Evolutionary conservation across 805 yeast genomes (phyloP).

Genomic region (Zygotorulaspora florentina): DNA sequence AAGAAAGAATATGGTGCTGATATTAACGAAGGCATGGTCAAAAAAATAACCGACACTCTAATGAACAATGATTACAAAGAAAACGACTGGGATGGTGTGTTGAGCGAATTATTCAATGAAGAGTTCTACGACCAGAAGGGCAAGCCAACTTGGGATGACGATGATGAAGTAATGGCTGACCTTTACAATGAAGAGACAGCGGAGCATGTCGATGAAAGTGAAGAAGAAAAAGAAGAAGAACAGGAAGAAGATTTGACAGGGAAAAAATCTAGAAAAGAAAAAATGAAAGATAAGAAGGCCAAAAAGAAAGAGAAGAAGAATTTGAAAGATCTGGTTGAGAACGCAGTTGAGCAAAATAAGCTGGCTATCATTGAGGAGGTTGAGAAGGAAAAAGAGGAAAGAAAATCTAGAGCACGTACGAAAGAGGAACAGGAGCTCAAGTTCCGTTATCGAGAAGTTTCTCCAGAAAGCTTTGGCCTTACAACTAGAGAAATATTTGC

Average conservation of each 20-base stretch:
- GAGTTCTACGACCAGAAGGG: constrained; percentile 62
- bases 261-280: constrained; percentile 38
- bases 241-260: constrained; percentile 23
- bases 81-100: constrained; percentile 83
- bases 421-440: constrained; percentile 44
- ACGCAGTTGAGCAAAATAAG: constrained; percentile 71
- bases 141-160: constrained; percentile 66
- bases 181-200: constrained; percentile 41
- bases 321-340: constrained; percentile 64
- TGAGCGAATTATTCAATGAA: constrained; percentile 82
- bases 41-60: constrained; percentile 69
- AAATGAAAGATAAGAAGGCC: constrained; percentile 51
- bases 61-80: constrained; percentile 86
- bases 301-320: constrained; percentile 60
- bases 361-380: constrained; percentile 63
- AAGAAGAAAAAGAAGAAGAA: constrained; percentile 26
- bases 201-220: constrained; percentile 39
- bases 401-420: constrained; percentile 53
- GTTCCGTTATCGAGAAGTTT: constrained; percentile 88
- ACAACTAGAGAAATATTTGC: constrained; percentile 79
- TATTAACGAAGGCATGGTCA: constrained; percentile 52
- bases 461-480: constrained; percentile 89
- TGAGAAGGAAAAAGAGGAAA: constrained; percentile 48
- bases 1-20: constrained; percentile 43
- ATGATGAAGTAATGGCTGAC: constrained; percentile 49